A percentile compares a stretch with the other conserved stretches of the same genome.
phyloP scores from a whole-genome alignment of 306 rosid genomes.

The Gillenia trifoliata region DNA sequence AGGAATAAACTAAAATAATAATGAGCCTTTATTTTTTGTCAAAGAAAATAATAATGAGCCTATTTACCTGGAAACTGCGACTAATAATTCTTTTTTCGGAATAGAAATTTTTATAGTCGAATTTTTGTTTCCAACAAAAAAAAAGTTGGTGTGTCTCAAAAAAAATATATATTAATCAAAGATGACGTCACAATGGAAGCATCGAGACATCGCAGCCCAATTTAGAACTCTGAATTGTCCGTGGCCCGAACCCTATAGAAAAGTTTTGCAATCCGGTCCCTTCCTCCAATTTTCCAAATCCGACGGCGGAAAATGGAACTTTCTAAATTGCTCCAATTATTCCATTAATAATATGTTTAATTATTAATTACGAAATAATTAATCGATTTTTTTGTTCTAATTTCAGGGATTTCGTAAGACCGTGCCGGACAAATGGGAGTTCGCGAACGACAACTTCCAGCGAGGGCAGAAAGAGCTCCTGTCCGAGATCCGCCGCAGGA shows the following conservation, averaged over 20 bases:
- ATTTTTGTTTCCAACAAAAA: not conserved
- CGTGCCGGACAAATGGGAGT: constrained; percentile 96
- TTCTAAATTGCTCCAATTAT: not conserved
- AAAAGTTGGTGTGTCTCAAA: not conserved
- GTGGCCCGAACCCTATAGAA: not conserved
- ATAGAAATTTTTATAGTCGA: not conserved
- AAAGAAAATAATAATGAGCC: not conserved
- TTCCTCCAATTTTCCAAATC: not conserved
- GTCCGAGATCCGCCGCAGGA: constrained; percentile 69
- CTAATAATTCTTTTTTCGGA: not conserved
- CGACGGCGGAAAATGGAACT: not conserved
- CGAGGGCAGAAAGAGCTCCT: constrained; percentile 65
- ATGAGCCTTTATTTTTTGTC: no score
- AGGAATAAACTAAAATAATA: not conserved
- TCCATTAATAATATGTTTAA: not conserved
- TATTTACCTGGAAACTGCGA: not conserved
- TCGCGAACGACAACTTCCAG: constrained; percentile 77
- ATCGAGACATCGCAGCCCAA: not conserved
- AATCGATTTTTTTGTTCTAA: not conserved
- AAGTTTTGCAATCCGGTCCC: not conserved
- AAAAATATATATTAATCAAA: not conserved
- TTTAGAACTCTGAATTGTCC: not conserved
- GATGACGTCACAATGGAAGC: not conserved
- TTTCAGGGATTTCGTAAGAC: constrained; percentile 77
- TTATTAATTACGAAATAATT: not conserved